Conservation (phyloP, 257 asterid genomes). For the Paraleonurus japonicus region DNA sequence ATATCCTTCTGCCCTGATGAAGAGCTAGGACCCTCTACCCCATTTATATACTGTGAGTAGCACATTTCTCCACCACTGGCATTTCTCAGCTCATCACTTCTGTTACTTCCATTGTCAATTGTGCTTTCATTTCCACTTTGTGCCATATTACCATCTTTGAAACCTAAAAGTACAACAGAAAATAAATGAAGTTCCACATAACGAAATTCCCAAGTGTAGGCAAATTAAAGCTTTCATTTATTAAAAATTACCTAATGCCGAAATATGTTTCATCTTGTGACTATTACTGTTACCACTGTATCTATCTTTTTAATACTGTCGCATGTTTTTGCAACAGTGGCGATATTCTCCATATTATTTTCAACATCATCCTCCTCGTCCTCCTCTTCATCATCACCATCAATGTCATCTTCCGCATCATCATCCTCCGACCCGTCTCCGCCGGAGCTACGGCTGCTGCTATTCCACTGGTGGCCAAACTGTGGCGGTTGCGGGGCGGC, state of each 20-base stretch:
- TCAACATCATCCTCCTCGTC: conserved; percentile 44
- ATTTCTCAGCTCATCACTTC: conserved; percentile 45
- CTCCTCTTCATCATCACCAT: conserved; percentile 41
- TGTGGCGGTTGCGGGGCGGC: conserved; percentile 35
- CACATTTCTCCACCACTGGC: conserved; percentile 48
- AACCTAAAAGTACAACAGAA: conserved; percentile 32
- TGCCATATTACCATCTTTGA: conserved; percentile 49
- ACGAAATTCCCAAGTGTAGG: too few species aligned
- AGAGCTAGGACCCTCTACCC: conserved; percentile 53
- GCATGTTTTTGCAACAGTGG: conserved; percentile 35
- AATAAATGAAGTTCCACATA: neutral
- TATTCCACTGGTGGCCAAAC: conserved; percentile 60
- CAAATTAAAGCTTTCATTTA: neutral
- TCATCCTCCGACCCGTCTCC: conserved; percentile 72
- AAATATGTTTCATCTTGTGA: conserved; percentile 44
- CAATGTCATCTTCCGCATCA: conserved; percentile 37
- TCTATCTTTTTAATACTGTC: conserved; percentile 32
- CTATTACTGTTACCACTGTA: conserved; percentile 15
- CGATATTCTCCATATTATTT: conserved; percentile 37
- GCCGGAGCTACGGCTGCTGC: conserved; percentile 45
- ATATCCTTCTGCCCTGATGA: conserved; percentile 55
- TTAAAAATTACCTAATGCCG: conserved; percentile 39
- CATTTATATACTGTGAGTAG: conserved; percentile 54
- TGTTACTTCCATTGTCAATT: conserved; percentile 14
- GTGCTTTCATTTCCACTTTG: conserved; percentile 41